Evolutionary conservation across 2,329 filamentous ascomycete genomes (phyloP), one percentile per base, ranked within the genome.

Genomic region (Ilyonectria destructans): DNA sequence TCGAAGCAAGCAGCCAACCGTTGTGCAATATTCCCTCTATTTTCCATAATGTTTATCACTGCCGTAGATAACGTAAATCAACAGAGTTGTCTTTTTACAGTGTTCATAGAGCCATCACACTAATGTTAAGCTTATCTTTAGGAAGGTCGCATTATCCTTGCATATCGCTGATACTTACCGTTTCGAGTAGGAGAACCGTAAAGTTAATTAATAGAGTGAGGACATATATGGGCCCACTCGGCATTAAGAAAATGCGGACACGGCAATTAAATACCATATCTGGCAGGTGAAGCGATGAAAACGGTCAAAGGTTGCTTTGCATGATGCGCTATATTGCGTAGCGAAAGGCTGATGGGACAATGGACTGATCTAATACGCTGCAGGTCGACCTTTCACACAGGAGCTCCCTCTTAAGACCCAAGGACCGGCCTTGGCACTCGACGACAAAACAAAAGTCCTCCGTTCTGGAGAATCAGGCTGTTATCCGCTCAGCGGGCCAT

Each of bases 351-450:
- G 55, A 33, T 7, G 46, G 19, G 46, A 26, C 46, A 21, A 64
- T 45, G 62, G 55, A 54, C 37, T 46, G 35, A 58, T 21, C 46
- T 37, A 19, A 15, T 35, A 13, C 40, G 48, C 33, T 46, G 37
- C 54, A 45, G 49, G 35, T 17, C 26, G 23, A 33, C 48, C 9
- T 61, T 54, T 40, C 52, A 46, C 23, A n/a, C 10, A 56, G 13
- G 19, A 63, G 35, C 31, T 49, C 31, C 62, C 19, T 54, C 26
- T 51, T 58, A 19, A 58, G 55, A 45, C 43, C 37, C 6, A 15
- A 51, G 26, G 35, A 52, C 55, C 52, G 60, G 60, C 49, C 60
- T 63, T 63, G 60, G 62, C 55, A 46, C 35, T 46, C n/a, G 19
- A 52, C 21, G 55, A 58, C 54, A 37, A 64, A 35, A 35, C 52